Percentiles rank a stretch among this genome's conserved stretches.
These are phyloP conservation scores for Codiaeum variegatum DNA, from an alignment of 441 rosid genomes.

Conservation along the genomic window DNA sequence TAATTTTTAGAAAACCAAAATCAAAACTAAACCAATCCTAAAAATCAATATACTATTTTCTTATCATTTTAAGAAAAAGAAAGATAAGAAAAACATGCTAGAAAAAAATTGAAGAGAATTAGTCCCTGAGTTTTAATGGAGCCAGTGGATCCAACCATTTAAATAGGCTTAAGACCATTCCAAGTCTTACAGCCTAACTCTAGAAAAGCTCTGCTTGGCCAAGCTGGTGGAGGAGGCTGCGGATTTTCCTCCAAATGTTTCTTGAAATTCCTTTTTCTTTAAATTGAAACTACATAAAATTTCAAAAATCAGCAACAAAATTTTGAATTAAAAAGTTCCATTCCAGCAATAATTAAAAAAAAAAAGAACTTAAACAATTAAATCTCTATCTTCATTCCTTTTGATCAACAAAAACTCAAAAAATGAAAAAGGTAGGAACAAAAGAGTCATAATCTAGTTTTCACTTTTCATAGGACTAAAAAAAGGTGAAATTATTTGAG, in stretches of 20 bases:
- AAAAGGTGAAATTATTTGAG: background rate
- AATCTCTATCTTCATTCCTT: background rate
- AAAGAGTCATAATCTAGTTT: background rate
- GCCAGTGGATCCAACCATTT: conserved; percentile 90
- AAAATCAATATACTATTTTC: no score
- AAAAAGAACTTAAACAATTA: background rate
- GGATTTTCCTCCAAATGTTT: conserved; percentile 40
- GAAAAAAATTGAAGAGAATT: background rate
- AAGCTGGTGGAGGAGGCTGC: conserved; percentile 63
- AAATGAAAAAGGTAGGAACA: background rate
- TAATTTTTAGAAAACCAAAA: no score
- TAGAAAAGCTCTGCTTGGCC: conserved; percentile 84
- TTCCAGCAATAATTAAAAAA: background rate
- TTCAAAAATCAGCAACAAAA: conserved; percentile 14
- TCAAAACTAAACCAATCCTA: no score
- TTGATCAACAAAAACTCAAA: background rate
- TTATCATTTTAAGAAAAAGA: no score
- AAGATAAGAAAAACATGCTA: no score
- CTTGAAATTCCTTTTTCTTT: conserved; percentile 48
- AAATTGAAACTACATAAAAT: conserved; percentile 47
- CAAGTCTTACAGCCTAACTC: conserved; percentile 60
- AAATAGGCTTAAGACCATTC: conserved; percentile 89
- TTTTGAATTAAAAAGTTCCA: background rate
- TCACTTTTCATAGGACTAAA: background rate
- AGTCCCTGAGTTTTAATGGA: conserved; percentile 93